Base-by-base conservation (phyloP, 176 grass and related monocot species). In the Raddia guianensis region DNA sequence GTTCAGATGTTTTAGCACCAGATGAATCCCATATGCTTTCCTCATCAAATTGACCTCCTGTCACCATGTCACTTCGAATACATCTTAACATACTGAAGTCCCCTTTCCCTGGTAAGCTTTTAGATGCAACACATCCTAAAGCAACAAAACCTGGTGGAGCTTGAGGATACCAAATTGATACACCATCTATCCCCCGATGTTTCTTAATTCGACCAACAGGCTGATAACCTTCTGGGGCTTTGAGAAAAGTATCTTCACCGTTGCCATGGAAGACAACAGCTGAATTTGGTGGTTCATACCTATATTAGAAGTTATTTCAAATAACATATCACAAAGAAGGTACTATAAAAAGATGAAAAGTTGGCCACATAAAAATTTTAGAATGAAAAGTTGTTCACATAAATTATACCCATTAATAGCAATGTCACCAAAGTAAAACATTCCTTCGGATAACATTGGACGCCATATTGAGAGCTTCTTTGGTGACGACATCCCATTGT, bases 381-480 rank as follows among this genome's bases (percentile, higher is more conserved):
- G 27, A 27, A 49, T 71, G 54, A 74, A 73, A 71, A 49, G 63
- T 57, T 76, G 34, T 70, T 32, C 10, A 78, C n/a, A 72, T 63
- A 67, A 86, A 68, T 5, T 34, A 37, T 92, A 98, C 95, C 95
- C 95, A 35, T 92, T 89, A 86, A 98, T 65, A 72, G 95, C 92
- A 64, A 98, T 89, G 72, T 98, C 95, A 1, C 95, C 95, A 79
- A 92, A 85, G 79, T 82, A 98, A 92, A 94, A 70, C 90, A 87
- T 91, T 80, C 88, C 95, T 81, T 85, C 90, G 10, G 90, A 80
- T 70, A 92, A 46, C 75, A 89, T 87, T 77, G 95, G 95, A 61
- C 95, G 87, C 95, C 95, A 98, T 89, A 98, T 85, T 74, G 95
- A 98, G 74, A 98, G 89, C 55, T 87, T 98, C 82, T 92, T 98